Conservation (phyloP, 805 yeast genomes). For the Cyberlindnera suaveolens region DNA sequence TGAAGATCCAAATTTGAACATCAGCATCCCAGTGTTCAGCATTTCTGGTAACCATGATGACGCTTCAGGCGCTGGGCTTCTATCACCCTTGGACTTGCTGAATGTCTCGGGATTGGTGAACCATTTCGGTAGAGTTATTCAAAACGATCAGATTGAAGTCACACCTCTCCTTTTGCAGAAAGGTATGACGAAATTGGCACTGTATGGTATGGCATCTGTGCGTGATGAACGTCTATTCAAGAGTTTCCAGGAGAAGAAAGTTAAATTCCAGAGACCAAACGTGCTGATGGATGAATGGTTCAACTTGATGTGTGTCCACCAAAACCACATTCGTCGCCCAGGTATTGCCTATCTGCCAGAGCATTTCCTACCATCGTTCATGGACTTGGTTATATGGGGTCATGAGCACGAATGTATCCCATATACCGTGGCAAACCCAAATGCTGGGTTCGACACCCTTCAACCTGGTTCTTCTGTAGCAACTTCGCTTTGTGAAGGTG, state of each 20-base stretch:
- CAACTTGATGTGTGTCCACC: conserved; percentile 82
- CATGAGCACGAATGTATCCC: conserved; percentile 95
- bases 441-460: conserved; percentile 64
- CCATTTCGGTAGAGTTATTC: conserved; percentile 79
- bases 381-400: conserved; percentile 91
- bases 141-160: conserved; percentile 68
- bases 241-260: conserved; percentile 74
- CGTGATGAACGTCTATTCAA: conserved; percentile 84
- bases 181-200: conserved; percentile 74
- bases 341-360: conserved; percentile 83
- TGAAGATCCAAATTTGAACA: conserved; percentile 85
- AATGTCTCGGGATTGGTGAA: conserved; percentile 79
- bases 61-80: conserved; percentile 77
- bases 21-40: conserved; percentile 85
- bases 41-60: conserved; percentile 97
- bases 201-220: conserved; percentile 84
- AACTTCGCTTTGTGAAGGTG: conserved; percentile 83
- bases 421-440: conserved; percentile 47
- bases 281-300: conserved; percentile 64
- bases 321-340: conserved; percentile 75
- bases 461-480: conserved; percentile 96
- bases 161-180: conserved; percentile 77
- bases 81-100: conserved; percentile 82
- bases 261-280: conserved; percentile 70
- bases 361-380: conserved; percentile 67